Base-by-base conservation (phyloP, 2,329 filamentous ascomycete species). In the Microsporum canis region DNA sequence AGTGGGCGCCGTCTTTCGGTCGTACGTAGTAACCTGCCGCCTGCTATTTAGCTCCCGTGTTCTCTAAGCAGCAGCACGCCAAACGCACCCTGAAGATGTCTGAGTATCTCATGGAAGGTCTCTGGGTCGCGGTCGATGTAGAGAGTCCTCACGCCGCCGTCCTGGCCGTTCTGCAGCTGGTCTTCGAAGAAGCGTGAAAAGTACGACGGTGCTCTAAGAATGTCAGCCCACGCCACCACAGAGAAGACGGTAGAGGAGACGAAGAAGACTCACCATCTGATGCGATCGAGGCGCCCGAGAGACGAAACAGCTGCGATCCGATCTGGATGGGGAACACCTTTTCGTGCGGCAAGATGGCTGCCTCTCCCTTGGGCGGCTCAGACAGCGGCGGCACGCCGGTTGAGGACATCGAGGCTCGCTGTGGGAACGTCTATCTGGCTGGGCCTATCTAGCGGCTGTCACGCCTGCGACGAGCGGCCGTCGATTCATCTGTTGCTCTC, bases 121-220 rank as follows among this genome's bases (percentile, higher is more conserved):
- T 80, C 80, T 0, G 92, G 91, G 73, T 97, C 92, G 63, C 92
- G 87, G 73, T 97, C 92, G 69, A 97, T 96, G 75, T 96, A 96
- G 5, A 97, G 80, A 0, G 92, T 96, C 66, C 88, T 85, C 62
- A 95, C 75, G 47, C 75, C 74, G 60, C 82, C 82, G 61, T 81
- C 80, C 55, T 82, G 79, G 63, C 84, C 81, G 57, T 82, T 86
- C 66, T 79, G 76, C 45, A 96, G 75, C 75, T 96, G 91, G 68
- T 89, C 88, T 67, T 86, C 81, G 74, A 97, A 97, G 77, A 94
- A 96, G 67, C 90, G 87, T 23, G 92, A 95, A 76, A 97, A 96
- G 74, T 96, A 96, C 57, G 91, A 96, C 62, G 92, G 92, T 69
- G 91, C 92, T 95, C 76, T 79, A 77, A 71, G 73, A 75, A 70